Base-by-base conservation (phyloP, 768 basidiomycete species). In the Tricholoma furcatifolium region DNA sequence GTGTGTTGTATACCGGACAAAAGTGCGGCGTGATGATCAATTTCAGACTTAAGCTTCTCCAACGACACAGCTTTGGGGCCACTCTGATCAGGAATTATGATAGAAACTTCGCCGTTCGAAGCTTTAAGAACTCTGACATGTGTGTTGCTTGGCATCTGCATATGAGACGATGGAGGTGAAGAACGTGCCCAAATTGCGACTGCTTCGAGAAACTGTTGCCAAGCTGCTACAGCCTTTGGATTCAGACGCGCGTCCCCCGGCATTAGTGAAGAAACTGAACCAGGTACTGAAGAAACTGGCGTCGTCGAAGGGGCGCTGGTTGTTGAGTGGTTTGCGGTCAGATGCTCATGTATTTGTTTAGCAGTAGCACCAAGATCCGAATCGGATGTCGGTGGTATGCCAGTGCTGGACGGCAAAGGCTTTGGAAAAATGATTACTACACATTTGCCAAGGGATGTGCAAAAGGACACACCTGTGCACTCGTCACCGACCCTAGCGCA, bases 121-220 rank as follows among this genome's bases (percentile, higher is more conserved):
- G 48, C 32, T 35, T 54, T 54, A 2, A 36, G 9, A 17, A 49
- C 53, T 17, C 38, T 48, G 24, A 54, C n/a, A 4, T 31, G 36
- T 27, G 53, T 20, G 38, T 46, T 47, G 8, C 27, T 7, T 27
- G 9, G 6, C 5, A 48, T 21, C 30, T 30, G 46, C 53, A 54
- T 48, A 15, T 14, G 23, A 42, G 53, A 48, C 3, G 14, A 34
- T 43, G 46, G 17, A 23, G 18, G 12, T 20, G 53, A 46, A 32
- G 24, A 38, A 10, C 18, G 23, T 24, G 53, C 53, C 53, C 53
- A 54, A 18, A 2, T 1, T 32, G 14, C 11, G 27, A 54, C n/a
- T 32, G 23, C 17, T 6, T 17, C 12, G 30, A 38, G 23, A 6
- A 54, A 49, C 11, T 32, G 31, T 38, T 43, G 40, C 53, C 53